Evolutionary conservation across 441 rosid genomes (phyloP), one percentile per base, ranked within the genome.

Genomic region (Populus hybrid): DNA sequence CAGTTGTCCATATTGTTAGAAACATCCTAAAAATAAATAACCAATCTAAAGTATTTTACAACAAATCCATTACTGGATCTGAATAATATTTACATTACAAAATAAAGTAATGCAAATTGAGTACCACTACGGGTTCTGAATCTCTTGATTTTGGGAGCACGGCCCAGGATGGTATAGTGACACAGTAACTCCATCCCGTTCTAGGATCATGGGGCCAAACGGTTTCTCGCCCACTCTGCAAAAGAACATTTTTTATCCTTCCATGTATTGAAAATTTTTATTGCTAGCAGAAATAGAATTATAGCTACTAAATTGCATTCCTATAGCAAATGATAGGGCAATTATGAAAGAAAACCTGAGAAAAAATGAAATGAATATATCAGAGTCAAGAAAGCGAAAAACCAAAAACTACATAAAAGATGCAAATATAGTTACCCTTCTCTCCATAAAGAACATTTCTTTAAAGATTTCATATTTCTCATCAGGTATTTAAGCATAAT

Each of bases 41-140:
- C 28, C 12, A 26, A 12, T 34, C 66, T 61, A 10, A 61, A 61
- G 24, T 24, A 63, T 21, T 23, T 63, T 9, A 23, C 26, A 63
- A 63, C 28, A 63, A 10, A 63, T 63, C 14, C 57, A 46, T 40
- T 40, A 10, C 50, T 40, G 50, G 50, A 40, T 40, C 50, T 40
- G 50, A 40, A 40, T 40, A 12, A 40, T 11, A 40, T 40, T 40
- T 3, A 40, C 50, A 40, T 10, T 40, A 40, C 50, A 11, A 10
- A 40, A 40, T 40, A 84, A 78, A 73, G 69, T 74, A 59, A 79
- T 74, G 80, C 82, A 75, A 77, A 76, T 75, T 71, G 75, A 79
- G 78, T 97, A 97, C 99, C 99, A 94, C 99, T 18, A 97, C 91
- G 75, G 99, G 99, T 80, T 97, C 98, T 40, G 99, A 91, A 82